Base-by-base conservation (phyloP, 345 rosid species). In the Salix brachista region DNA sequence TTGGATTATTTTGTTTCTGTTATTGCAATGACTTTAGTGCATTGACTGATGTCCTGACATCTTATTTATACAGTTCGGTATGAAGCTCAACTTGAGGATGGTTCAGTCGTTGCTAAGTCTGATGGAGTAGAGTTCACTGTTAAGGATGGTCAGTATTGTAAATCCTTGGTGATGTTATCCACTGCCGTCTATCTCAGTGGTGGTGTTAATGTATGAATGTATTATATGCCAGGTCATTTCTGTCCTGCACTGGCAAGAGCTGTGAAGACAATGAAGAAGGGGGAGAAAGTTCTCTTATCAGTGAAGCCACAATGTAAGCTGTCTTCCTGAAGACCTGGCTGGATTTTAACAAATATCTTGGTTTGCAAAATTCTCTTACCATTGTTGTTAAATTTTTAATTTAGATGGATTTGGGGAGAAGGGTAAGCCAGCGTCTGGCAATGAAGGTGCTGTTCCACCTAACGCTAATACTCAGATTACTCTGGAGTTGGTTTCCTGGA, bases 351-450 rank as follows among this genome's bases (percentile, higher is more conserved):
- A 39, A 65, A 42, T 54, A 32, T 48, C 16, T 21, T 71, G 30
- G 5, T n/a, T 14, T 61, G 21, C 46, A 21, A 13, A 73, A 25
- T 52, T 50, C 46, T 84, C 56, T 42, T 42, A 42, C 46, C 46
- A 10, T 42, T 11, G 46, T 42, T 42, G 13, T 42, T 2, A 42
- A 42, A 2, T 42, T 42, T 42, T 42, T 42, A 42, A 42, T 42
- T 42, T 42, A 96, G 98, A 94, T 87, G 97, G 99, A 69, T 96
- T 94, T 76, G 97, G 97, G 52, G 97, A 90, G 87, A 90, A 88
- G 78, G 98, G 99, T 8, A 92, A 86, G 79, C 84, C 86, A 6
- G 90, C 88, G 6, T 41, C 84, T 17, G 88, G 70, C 66, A 83
- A 76, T 81, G 90, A 87, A 80, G 87, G 79, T 76, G 90, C 94